These are phyloP conservation scores for Pseudocercospora cruenta DNA, from an alignment of 2,329 filamentous ascomycete genomes.

Conservation along the genomic window DNA sequence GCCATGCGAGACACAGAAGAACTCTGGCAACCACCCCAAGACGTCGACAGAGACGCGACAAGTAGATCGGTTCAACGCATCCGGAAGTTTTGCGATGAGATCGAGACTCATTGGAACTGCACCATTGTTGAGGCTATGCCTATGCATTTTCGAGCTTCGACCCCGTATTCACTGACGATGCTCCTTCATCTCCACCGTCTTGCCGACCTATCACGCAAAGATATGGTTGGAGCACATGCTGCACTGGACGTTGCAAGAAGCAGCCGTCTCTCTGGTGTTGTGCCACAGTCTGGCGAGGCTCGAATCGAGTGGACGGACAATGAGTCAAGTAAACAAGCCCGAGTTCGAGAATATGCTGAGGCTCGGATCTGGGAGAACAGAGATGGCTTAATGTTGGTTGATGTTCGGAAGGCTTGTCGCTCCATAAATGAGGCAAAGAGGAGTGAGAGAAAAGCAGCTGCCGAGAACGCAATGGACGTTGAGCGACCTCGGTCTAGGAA, in stretches of 20 bases:
- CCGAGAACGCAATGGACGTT: neutral
- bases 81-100: neutral
- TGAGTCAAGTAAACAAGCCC: neutral
- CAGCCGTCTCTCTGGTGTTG: neutral
- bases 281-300: neutral
- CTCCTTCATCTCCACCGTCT: neutral
- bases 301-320: neutral
- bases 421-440: neutral
- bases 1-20: neutral
- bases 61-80: neutral
- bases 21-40: neutral
- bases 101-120: slow-evolving; percentile 9
- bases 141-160: slow-evolving; percentile 6
- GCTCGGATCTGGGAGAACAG: neutral
- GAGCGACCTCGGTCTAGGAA: neutral
- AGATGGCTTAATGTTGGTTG: neutral
- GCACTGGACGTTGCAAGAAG: neutral
- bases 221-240: neutral
- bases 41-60: neutral
- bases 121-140: slow-evolving; percentile 1
- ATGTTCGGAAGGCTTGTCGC: neutral
- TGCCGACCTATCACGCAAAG: neutral
- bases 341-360: neutral
- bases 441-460: neutral
- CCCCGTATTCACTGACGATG: slow-evolving; percentile 19